Evolutionary conservation across 768 basidiomycete species (phyloP), one percentile per base, ranked within the genome.

Genomic region (Amanita muscaria): DNA sequence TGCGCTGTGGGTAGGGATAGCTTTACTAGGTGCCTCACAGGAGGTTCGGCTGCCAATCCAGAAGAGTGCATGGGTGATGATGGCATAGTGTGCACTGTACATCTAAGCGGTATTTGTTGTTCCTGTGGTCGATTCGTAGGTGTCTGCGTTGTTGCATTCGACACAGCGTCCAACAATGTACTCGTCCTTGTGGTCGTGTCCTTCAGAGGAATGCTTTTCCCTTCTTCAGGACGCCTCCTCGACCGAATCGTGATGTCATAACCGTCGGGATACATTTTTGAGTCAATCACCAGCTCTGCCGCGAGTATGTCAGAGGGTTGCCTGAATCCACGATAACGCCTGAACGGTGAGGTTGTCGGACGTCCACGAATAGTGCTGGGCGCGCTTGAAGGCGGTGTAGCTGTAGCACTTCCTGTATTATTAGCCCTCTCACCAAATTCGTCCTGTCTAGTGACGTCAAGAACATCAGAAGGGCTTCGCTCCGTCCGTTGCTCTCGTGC

Each of bases 1-100:
- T 82, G 83, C 15, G 87, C 81, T 2, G 89, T 94, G 2, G 92
- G 92, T 14, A 96, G 62, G 30, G 74, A 77, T 41, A 97, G 53
- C 39, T 88, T 72, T 11, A 97, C 51, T 36, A 96, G 62, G 62
- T 96, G 90, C 35, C 89, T 74, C 46, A 77, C 76, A 29, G 82
- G 67, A 21, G 69, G 74, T 12, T 66, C 70, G 6, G 64, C 60
- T 37, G 65, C 68, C 37, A 78, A 58, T 16, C 70, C 76, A 29
- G 86, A 82, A 16, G 88, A 86, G 53, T 86, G 87, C 46, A 88
- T 64, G 9, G 89, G 78, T 16, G 89, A 91, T 2, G 81, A 77
- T 0, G 93, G 89, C 42, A 94, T 73, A 1, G 83, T 84, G 57
- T 87, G 75, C 11, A 92, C 66, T 4, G 72, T 69, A 47, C 76